Percentiles rank a stretch among this genome's conserved stretches.
These are phyloP conservation scores for Epichloe gansuensis DNA, from an alignment of 2,329 filamentous ascomycete species.

Conservation along the genomic window DNA sequence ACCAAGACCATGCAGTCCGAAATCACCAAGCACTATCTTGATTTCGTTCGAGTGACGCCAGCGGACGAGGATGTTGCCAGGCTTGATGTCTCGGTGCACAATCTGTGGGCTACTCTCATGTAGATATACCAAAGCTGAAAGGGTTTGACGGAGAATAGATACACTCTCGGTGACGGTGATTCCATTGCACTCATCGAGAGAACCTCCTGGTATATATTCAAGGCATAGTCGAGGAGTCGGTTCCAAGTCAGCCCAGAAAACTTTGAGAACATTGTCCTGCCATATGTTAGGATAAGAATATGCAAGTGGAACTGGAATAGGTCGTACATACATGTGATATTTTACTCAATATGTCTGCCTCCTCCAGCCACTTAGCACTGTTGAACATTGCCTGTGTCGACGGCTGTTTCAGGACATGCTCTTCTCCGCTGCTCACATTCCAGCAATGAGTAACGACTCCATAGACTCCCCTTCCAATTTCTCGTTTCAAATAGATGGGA, in stretches of 20 bases:
- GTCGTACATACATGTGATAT: conserved; percentile 10
- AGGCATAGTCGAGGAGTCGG: conserved; percentile 5
- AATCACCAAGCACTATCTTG: not conserved
- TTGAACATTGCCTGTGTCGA: not conserved
- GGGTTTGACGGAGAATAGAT: conserved; percentile 7
- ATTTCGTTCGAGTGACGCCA: not conserved
- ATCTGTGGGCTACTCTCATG: conserved; percentile 32
- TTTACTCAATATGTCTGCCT: not conserved
- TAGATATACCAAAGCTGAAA: conserved; percentile 10
- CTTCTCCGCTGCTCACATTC: conserved; percentile 13
- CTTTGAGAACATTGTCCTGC: not conserved
- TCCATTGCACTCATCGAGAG: not conserved
- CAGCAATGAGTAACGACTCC: conserved; percentile 11
- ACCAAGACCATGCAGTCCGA: conserved; percentile 25
- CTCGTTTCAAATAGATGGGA: conserved; percentile 7
- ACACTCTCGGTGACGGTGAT: conserved; percentile 9
- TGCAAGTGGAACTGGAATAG: not conserved
- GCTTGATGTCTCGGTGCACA: conserved; percentile 87
- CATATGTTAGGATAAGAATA: not conserved
- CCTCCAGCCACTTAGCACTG: not conserved
- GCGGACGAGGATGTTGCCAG: conserved; percentile 73
- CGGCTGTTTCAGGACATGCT: conserved; percentile 14
- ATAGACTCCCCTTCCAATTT: conserved; percentile 9
- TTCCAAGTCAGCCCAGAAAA: not conserved
- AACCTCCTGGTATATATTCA: conserved; percentile 9